Percentiles rank a stretch among this genome's conserved stretches.
Conservation (phyloP, 225 moss, liverwort and hornwort species). For the Physcomitrium patens region DNA sequence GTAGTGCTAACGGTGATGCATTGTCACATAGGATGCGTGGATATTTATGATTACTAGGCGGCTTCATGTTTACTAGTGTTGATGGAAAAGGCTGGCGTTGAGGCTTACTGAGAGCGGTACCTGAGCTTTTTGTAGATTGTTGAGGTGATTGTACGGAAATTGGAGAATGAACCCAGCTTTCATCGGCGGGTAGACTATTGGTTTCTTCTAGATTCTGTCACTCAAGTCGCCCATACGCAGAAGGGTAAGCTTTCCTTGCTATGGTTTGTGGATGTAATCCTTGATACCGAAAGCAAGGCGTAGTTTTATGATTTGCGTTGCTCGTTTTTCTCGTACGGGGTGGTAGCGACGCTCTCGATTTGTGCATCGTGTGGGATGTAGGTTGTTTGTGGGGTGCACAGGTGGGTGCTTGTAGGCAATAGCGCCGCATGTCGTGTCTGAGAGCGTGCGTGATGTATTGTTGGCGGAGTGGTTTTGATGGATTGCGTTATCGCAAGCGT, state of each 20-base stretch:
- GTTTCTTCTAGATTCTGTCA: conserved; percentile 96
- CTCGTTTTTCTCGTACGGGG: neutral
- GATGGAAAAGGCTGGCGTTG: conserved; percentile 19
- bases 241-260: conserved; percentile 58
- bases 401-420: neutral
- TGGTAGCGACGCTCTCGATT: neutral
- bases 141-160: conserved; percentile 82
- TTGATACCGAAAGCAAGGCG: neutral
- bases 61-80: conserved; percentile 5
- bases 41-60: neutral
- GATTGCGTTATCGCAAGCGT: neutral
- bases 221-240: conserved; percentile 79
- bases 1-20: neutral
- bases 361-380: neutral
- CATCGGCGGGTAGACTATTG: conserved; percentile 96
- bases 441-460: neutral
- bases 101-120: conserved; percentile 21
- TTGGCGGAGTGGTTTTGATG: neutral
- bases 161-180: conserved; percentile 95
- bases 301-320: neutral
- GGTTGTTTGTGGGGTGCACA: neutral
- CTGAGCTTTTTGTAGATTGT: conserved; percentile 64
- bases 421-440: neutral
- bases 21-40: neutral
- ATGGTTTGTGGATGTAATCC: neutral